Evolutionary conservation across 768 basidiomycete species (phyloP), one percentile per base, ranked within the genome.

Genomic region (Tulasnella sp.): DNA sequence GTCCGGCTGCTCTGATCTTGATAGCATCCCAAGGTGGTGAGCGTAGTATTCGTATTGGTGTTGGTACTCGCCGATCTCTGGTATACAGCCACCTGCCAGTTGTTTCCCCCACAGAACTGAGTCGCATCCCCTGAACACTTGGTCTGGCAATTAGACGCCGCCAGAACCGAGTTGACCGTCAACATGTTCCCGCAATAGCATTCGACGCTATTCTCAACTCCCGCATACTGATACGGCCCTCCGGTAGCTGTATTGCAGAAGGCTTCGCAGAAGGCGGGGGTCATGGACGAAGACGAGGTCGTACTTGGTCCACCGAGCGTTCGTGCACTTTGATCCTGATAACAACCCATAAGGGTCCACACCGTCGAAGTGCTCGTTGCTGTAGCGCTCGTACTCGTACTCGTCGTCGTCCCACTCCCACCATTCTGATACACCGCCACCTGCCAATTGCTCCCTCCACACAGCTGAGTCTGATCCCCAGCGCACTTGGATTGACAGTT

Each of bases 11-110:
- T 25, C 21, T 30, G 41, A 42, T 59, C 57, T 27, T n/a, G n/a
- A 42, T 59, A 59, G 57, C 57, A 59, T 1, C 57, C 57, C 10
- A 49, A 29, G 7, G n/a, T 9, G 3, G 8, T 29, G 34, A 34
- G 44, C 0, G 19, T 19, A 5, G 38, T 11, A 4, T 34, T 1
- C 5, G 38, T 11, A 4, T 34, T 1, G 43, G 57, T 4, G 49
- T n/a, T 29, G 34, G 49, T 42, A 45, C 21, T 50, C 15, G 41
- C 5, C 7, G 27, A 8, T 38, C 2, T 5, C n/a, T 34, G 29
- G 24, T 4, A 53, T n/a, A 53, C 30, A n/a, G 25, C 34, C 12
- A 53, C 22, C 24, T 22, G 12, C 27, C 29, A 53, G 4, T 2
- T 24, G 34, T 38, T 38, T 15, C 52, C 52, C 12, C 52, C 52